phyloP scores from a whole-genome alignment of 768 basidiomycete genomes.

The Lactarius pseudohatsudake region DNA sequence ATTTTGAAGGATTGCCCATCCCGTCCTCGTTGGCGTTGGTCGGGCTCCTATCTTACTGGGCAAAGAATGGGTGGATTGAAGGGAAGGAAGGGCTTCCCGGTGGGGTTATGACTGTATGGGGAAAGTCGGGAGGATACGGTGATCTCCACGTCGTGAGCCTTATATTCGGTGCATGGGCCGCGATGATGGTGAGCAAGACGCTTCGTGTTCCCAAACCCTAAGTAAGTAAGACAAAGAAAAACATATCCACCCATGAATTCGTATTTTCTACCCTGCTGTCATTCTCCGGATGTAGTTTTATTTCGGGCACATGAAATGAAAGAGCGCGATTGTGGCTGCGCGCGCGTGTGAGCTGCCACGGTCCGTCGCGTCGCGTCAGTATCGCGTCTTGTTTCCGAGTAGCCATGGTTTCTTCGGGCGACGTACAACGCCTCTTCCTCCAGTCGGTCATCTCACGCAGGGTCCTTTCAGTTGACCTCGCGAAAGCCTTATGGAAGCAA shows the following conservation, averaged over 20 bases:
- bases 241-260: not conserved
- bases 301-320: not conserved
- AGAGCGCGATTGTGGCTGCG: conserved; percentile 1
- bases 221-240: conserved; percentile 38
- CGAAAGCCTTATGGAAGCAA: conserved; percentile 63
- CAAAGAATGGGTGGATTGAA: conserved; percentile 80
- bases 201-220: conserved; percentile 79
- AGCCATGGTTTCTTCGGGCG: conserved; percentile 49
- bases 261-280: not conserved
- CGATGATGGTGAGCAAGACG: conserved; percentile 98
- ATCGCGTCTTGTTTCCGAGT: conserved; percentile 13
- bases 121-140: conserved; percentile 65
- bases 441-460: conserved; percentile 76
- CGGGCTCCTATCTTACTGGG: conserved; percentile 76
- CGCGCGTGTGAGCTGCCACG: not conserved
- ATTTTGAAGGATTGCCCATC: conserved; percentile 98
- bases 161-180: conserved; percentile 85
- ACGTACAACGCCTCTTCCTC: conserved; percentile 75
- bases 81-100: conserved; percentile 73
- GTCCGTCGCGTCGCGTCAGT: conserved; percentile 33
- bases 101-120: conserved; percentile 76
- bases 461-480: conserved; percentile 62
- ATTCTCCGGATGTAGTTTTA: not conserved
- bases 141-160: conserved; percentile 81
- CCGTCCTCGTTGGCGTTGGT: conserved; percentile 87